Evolutionary conservation across 2,329 filamentous ascomycete species (phyloP).

Genomic region (Talaromyces funiculosus): DNA sequence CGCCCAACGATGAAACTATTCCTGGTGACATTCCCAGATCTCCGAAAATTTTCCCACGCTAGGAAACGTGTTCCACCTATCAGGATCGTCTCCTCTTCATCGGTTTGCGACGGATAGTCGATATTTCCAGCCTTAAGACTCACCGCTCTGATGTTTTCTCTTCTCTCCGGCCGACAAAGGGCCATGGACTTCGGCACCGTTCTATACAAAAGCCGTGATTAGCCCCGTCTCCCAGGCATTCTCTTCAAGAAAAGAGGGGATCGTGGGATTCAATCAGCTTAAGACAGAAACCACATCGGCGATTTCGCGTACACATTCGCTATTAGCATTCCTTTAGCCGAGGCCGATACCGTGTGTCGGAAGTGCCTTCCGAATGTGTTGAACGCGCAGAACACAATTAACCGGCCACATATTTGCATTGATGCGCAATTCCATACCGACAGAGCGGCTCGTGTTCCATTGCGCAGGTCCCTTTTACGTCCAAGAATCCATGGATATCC

Average conservation of each 20-base stretch:
- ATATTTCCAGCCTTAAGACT: background rate
- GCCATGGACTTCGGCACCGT: background rate
- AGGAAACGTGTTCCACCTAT: slow-evolving; percentile 9
- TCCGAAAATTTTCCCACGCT: background rate
- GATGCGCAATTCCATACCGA: background rate
- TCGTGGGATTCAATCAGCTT: background rate
- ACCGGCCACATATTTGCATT: background rate
- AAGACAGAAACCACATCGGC: background rate
- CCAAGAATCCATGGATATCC: background rate
- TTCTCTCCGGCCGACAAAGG: background rate
- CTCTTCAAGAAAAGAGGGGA: background rate
- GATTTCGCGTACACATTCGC: background rate
- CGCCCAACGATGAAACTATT: background rate
- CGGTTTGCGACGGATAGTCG: background rate
- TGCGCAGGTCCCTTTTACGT: background rate
- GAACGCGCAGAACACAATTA: background rate
- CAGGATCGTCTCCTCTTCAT: background rate
- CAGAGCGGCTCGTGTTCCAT: background rate
- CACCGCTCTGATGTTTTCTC: background rate
- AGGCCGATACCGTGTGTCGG: background rate
- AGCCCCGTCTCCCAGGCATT: background rate
- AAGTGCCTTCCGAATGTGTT: background rate
- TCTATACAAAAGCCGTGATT: too few species aligned
- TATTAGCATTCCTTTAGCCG: background rate
- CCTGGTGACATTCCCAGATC: background rate